These are phyloP conservation scores for Mitragyna speciosa DNA, from an alignment of 257 asterid genomes.

Conservation along the genomic window DNA sequence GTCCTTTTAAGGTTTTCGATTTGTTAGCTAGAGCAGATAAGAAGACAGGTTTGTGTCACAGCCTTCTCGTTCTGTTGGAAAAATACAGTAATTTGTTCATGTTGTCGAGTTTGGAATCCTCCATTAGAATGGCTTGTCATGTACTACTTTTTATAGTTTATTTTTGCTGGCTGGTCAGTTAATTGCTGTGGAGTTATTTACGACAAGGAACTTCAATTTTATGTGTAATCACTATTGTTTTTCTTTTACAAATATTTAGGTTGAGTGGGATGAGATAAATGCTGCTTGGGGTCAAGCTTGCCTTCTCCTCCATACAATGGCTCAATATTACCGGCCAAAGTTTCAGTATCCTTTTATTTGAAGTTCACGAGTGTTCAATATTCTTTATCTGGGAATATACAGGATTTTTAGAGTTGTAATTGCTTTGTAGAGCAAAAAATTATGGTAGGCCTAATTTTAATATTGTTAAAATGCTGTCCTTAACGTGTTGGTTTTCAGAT, in stretches of 20 bases:
- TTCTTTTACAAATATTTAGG: constrained; percentile 47
- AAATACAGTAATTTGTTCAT: background rate
- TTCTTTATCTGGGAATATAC: background rate
- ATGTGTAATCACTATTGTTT: background rate
- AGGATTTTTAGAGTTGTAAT: background rate
- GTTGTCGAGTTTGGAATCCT: background rate
- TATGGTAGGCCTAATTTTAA: background rate
- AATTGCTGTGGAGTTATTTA: background rate
- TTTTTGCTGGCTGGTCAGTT: background rate
- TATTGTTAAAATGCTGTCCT: constrained; percentile 24
- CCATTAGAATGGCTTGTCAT: background rate
- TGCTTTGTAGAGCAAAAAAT: background rate
- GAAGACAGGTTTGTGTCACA: too few relatives aligned
- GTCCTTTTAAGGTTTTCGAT: background rate
- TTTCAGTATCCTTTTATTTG: constrained; percentile 68
- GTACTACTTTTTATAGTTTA: too few relatives aligned
- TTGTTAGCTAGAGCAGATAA: constrained; percentile 6
- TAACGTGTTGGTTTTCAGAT: constrained; percentile 44
- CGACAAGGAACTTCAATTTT: background rate
- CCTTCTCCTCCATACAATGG: constrained; percentile 98
- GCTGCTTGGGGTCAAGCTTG: constrained; percentile 99
- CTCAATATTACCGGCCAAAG: constrained; percentile 91
- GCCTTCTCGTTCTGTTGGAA: background rate
- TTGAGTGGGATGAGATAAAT: constrained; percentile 99
- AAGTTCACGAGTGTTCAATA: background rate